A percentile compares a stretch with the other conserved stretches of the same genome.
Conservation (phyloP, 139 green algal genomes). For the Closterium sp. region DNA sequence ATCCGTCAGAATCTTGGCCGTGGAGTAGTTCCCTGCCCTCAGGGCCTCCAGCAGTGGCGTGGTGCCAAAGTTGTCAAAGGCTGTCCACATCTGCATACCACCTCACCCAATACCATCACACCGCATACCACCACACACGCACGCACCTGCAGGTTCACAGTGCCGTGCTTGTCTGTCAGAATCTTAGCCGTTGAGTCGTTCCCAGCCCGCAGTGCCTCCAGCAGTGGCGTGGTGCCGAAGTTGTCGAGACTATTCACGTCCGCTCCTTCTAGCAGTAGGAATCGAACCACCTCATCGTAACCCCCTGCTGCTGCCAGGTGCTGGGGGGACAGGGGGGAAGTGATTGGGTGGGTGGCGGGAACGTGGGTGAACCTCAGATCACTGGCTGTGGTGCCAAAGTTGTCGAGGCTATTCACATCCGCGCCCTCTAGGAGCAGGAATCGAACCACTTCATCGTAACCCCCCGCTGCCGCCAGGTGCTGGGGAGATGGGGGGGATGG, state of each 20-base stretch:
- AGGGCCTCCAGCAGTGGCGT: slow-evolving; percentile 36
- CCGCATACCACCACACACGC: no score
- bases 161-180: slow-evolving; percentile 11
- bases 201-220: background rate
- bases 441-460: slow-evolving; percentile 14
- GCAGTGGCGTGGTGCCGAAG: slow-evolving; percentile 38
- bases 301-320: slow-evolving; percentile 44
- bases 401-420: slow-evolving; percentile 5
- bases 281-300: slow-evolving; percentile 23
- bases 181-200: slow-evolving; percentile 12
- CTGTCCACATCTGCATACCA: background rate
- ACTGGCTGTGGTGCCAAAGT: slow-evolving; percentile 33
- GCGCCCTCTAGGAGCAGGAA: slow-evolving; percentile 19
- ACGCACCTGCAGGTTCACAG: slow-evolving; percentile 19
- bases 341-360: background rate
- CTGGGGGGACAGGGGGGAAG: background rate
- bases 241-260: slow-evolving; percentile 22
- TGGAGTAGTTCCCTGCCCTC: slow-evolving; percentile 2
- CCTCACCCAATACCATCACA: no score
- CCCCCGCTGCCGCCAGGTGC: slow-evolving; percentile 40
- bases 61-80: slow-evolving; percentile 35
- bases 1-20: slow-evolving; percentile 14
- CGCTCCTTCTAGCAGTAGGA: slow-evolving; percentile 23
- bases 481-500: background rate
- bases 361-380: no score